phyloP scores from a whole-genome alignment of 2,329 filamentous ascomycete genomes.

The Hypoxylon sp. region DNA sequence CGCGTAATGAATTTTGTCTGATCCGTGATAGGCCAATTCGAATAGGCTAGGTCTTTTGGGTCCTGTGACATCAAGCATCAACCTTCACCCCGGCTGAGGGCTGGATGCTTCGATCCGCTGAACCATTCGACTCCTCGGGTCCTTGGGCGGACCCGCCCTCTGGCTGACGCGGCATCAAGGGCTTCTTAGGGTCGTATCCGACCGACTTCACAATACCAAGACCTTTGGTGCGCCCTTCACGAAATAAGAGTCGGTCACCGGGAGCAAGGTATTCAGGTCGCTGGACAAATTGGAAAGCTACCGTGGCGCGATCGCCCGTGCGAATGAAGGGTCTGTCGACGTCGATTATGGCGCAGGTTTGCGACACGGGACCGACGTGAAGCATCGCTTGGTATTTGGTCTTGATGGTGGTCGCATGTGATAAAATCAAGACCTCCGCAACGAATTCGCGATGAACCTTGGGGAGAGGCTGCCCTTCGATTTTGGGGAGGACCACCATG shows the following conservation, averaged over 20 bases:
- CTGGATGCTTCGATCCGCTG: conserved; percentile 25
- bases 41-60: too few species aligned
- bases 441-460: conserved; percentile 81
- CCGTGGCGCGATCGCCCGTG: conserved; percentile 90
- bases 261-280: conserved; percentile 90
- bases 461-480: conserved; percentile 73
- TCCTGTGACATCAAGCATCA: conserved; percentile 24
- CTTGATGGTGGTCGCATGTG: conserved; percentile 96
- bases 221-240: conserved; percentile 94
- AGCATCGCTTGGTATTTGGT: conserved; percentile 98
- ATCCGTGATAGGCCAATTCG: too few species aligned
- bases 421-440: conserved; percentile 90
- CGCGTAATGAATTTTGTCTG: too few species aligned
- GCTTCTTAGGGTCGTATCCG: conserved; percentile 78
- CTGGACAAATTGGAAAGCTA: conserved; percentile 95
- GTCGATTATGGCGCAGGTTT: conserved; percentile 97
- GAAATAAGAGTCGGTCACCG: conserved; percentile 89
- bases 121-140: conserved; percentile 22
- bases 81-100: conserved; percentile 33
- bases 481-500: conserved; percentile 92
- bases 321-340: conserved; percentile 96
- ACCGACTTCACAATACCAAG: conserved; percentile 92
- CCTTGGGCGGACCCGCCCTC: conserved; percentile 21
- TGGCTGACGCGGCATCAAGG: conserved; percentile 46
- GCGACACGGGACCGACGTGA: conserved; percentile 91